Base-by-base conservation (phyloP, 2,329 filamentous ascomycete genomes). In the Emergomyces orientalis region DNA sequence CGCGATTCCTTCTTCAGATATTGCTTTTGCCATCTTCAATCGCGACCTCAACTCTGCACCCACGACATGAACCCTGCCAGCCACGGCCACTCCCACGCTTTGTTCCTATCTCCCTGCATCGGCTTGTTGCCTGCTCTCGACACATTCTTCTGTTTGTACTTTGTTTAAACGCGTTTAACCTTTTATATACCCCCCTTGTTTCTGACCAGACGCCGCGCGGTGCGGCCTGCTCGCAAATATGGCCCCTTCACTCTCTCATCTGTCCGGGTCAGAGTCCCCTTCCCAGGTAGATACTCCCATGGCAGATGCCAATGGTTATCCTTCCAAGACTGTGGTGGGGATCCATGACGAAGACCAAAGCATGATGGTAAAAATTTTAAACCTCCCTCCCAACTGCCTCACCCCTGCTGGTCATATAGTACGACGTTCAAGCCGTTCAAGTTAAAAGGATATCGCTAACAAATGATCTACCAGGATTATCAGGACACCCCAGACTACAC, bases 401-500 rank as follows among this genome's bases (percentile, higher is more conserved):
- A 25, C 45, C 41, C 41, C 41, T 19, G 3, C 5, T 8, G 27
- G 51, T 17, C 49, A 25, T 19, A 45, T 25, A 27, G 56, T 54
- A 14, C 59, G 41, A 52, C 45, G 49, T 45, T 58, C 27, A 57
- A 30, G 43, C 19, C 54, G 52, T 56, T 45, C n/a, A 45, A 17
- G 30, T 14, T 37, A 19, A 47, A 59, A 63, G n/a, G n/a, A 49
- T 49, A 41, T 45, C 41, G 49, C 64, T 59, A 63, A 47, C 52
- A 49, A 17, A 30, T 13, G 30, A 32, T 56, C 30, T 63, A 66
- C 17, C 32, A 81, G 77, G 79, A 79, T 67, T 78, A 80, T 63
- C 77, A 84, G 70, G 83, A 86, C 63, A 86, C 84, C 8, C 84
- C 84, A 52, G 84, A 86, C 67, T 86, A 86, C 72, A 86, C 84